A percentile compares a stretch with the other conserved stretches of the same genome.
Evolutionary conservation across 192 early-diverging fungal genomes (phyloP).

Genomic region (Rhizoclosmatium sp.): DNA sequence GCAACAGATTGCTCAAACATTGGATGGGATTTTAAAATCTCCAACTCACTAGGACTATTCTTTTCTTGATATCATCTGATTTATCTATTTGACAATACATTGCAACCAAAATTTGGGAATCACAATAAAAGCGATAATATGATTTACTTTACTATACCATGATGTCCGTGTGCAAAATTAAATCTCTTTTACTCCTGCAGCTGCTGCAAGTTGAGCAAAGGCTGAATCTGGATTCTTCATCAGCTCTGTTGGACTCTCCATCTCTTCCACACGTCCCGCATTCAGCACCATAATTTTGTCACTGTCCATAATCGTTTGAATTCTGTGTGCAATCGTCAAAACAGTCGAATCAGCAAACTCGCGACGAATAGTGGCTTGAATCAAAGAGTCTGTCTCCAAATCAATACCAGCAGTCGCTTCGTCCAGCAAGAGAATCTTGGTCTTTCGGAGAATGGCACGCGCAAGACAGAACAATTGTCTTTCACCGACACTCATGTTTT

Average conservation of each 20-base stretch:
- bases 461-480: slow-evolving; percentile 55
- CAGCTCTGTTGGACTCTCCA: slow-evolving; percentile 67
- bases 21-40: too few relatives aligned
- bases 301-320: slow-evolving; percentile 55
- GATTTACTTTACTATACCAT: too few relatives aligned
- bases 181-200: slow-evolving; percentile 26
- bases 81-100: too few relatives aligned
- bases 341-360: slow-evolving; percentile 74
- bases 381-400: slow-evolving; percentile 51
- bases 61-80: too few relatives aligned
- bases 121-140: too few relatives aligned
- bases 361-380: slow-evolving; percentile 69
- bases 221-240: slow-evolving; percentile 30
- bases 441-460: slow-evolving; percentile 29
- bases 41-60: too few relatives aligned
- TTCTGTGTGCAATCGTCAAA: slow-evolving; percentile 73
- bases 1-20: too few relatives aligned
- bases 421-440: slow-evolving; percentile 46
- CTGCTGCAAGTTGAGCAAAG: slow-evolving; percentile 58
- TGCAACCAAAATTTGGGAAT: too few relatives aligned
- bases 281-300: slow-evolving; percentile 77
- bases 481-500: slow-evolving; percentile 80
- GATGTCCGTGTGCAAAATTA: not conserved
- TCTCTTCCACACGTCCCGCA: slow-evolving; percentile 61
- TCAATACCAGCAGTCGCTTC: slow-evolving; percentile 76